Percentiles rank a stretch among this genome's conserved stretches.
Evolutionary conservation across 306 rosid genomes (phyloP).

Genomic region (Argentina anserina): DNA sequence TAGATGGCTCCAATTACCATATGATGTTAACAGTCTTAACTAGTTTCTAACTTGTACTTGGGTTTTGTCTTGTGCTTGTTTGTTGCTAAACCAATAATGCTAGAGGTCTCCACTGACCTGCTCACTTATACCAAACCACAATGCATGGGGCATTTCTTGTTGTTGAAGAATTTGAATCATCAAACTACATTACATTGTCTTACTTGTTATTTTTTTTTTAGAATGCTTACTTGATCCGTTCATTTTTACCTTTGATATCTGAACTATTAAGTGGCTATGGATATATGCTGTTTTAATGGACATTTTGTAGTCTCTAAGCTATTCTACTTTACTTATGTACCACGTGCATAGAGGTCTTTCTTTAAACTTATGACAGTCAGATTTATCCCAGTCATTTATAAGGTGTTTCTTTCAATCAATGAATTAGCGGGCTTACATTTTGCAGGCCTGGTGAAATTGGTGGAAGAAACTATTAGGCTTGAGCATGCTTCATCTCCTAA

Average conservation of each 20-base stretch:
- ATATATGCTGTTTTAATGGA: not conserved
- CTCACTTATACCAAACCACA: not conserved
- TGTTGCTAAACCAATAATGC: not conserved
- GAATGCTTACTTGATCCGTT: not conserved
- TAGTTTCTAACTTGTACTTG: not conserved
- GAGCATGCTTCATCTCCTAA: slow-evolving; percentile 68
- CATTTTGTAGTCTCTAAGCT: not conserved
- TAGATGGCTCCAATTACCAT: too few species aligned
- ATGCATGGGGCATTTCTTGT: not conserved
- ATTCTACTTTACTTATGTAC: not conserved
- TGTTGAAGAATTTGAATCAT: not conserved
- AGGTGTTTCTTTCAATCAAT: slow-evolving; percentile 12
- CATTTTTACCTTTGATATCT: not conserved
- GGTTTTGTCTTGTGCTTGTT: not conserved
- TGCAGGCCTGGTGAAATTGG: slow-evolving; percentile 76
- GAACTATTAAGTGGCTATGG: not conserved
- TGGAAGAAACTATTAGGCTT: slow-evolving; percentile 65
- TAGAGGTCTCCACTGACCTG: not conserved
- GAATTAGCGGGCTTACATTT: slow-evolving; percentile 10
- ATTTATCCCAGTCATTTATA: not conserved
- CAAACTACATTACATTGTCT: not conserved
- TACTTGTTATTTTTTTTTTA: too few species aligned
- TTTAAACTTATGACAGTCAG: not conserved
- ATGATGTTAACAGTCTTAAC: not conserved
- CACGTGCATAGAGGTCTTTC: not conserved